Percentiles rank a stretch among this genome's conserved stretches.
Conservation (phyloP, 2,329 filamentous ascomycete genomes). For the Drechslerella coelobrocha region DNA sequence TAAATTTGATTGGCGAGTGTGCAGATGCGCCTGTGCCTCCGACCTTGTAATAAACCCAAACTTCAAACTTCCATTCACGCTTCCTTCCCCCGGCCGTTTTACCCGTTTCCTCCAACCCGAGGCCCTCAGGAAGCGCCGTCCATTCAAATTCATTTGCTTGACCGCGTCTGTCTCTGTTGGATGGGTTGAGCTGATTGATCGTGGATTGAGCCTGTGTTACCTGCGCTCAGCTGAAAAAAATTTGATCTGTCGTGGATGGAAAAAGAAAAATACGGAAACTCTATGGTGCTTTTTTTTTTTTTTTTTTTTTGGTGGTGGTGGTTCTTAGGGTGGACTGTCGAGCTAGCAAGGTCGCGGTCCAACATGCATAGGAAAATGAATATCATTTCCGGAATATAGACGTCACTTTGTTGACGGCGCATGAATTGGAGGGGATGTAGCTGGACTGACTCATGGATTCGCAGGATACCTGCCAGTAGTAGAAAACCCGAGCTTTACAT, state of each 20-base stretch:
- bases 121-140: constrained; percentile 37
- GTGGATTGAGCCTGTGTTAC: background rate
- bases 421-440: too few species aligned
- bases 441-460: too few species aligned
- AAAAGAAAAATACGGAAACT: background rate
- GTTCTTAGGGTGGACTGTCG: too few species aligned
- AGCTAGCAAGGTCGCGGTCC: too few species aligned
- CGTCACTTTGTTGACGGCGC: too few species aligned
- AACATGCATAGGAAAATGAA: too few species aligned
- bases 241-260: background rate
- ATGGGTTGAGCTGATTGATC: background rate
- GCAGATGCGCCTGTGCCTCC: constrained; percentile 28
- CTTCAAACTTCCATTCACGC: constrained; percentile 33
- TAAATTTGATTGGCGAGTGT: background rate
- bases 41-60: constrained; percentile 7
- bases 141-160: constrained; percentile 5
- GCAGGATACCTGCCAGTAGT: too few species aligned
- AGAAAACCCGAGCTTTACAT: too few species aligned
- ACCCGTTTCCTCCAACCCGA: constrained; percentile 33
- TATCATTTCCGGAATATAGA: too few species aligned
- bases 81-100: constrained; percentile 25
- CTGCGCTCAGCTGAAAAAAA: constrained; percentile 1
- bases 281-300: background rate
- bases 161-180: constrained; percentile 3
- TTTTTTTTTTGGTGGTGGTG: too few species aligned